phyloP scores from a whole-genome alignment of 2,329 filamentous ascomycete species.

The Alternaria longipes region DNA sequence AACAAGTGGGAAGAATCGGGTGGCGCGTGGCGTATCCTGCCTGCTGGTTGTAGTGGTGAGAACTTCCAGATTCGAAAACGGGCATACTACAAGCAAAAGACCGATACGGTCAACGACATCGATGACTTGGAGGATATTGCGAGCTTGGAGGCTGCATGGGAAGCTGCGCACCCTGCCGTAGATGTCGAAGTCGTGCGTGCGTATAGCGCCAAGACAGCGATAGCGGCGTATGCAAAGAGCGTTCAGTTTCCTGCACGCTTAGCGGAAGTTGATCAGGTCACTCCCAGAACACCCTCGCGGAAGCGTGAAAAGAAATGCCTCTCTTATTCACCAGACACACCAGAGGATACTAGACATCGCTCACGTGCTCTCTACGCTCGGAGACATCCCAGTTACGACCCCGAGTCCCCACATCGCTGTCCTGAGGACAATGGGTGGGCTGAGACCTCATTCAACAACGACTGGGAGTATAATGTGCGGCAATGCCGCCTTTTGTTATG shows the following conservation, averaged over 20 bases:
- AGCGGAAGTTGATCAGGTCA: not conserved
- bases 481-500: conserved; percentile 25
- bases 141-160: no score
- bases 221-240: conserved; percentile 3
- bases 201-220: conserved; percentile 5
- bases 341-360: conserved; percentile 17
- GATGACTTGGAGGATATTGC: no score
- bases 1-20: no score
- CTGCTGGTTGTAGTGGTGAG: no score
- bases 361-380: conserved; percentile 1
- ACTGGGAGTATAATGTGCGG: conserved; percentile 16
- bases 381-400: conserved; percentile 8
- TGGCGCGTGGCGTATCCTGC: no score
- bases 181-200: no score
- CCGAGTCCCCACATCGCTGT: conserved; percentile 19
- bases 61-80: no score
- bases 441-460: conserved; percentile 16
- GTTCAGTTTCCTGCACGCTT: conserved; percentile 5
- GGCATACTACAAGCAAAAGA: no score
- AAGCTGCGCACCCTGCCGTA: no score
- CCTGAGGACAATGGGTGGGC: conserved; percentile 15
- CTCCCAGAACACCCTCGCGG: not conserved
- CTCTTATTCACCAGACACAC: conserved; percentile 13
- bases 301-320: conserved; percentile 2
- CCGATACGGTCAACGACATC: no score